Base-by-base conservation (phyloP, 306 rosid species). In the Erythrophleum fordii region DNA sequence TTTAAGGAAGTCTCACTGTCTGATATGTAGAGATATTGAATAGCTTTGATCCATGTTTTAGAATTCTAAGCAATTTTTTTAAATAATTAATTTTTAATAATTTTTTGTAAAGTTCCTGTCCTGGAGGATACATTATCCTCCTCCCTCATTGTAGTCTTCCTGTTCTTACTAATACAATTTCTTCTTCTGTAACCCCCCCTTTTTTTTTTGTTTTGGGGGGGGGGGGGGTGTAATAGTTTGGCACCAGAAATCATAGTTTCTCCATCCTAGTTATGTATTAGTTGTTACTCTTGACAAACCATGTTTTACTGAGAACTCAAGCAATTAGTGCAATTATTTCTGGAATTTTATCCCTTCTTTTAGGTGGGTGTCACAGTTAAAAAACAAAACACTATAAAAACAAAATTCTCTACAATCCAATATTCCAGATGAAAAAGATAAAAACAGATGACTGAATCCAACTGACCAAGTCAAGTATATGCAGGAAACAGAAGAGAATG, bases 191-290 rank as follows among this genome's bases (percentile, higher is more conserved):
- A n/a, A n/a, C n/a, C n/a, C 14, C 49, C 16, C 13, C 52, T 14
- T 16, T 17, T 3, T 0, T 2, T 11, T 11, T 0, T 2, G 0
- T 0, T 4, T 4, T 4, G 11, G 11, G 1, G 11, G 5, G 1
- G 11, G 11, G 3, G 3, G 13, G 1, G 1, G 52, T 11, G 46
- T 1, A 42, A 6, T 3, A 10, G 11, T 1, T 13, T 46, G n/a
- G n/a, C 52, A 46, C 13, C 13, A 16, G 20, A 49, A 17, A 16
- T 49, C n/a, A 49, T 49, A 49, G 7, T 49, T 49, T 14, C 55
- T 13, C 55, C n/a, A 49, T 49, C 55, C 3, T 5, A 14, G 20
- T n/a, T 17, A 49, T 49, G 55, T 14, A 49, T 49, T 49, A 49
- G 20, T 49, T 49, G n/a, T 14, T 48, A 48, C 53, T 48, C n/a